Evolutionary conservation across 2,329 filamentous ascomycete genomes (phyloP), one percentile per base, ranked within the genome.

Genomic region (Amphichorda felina): DNA sequence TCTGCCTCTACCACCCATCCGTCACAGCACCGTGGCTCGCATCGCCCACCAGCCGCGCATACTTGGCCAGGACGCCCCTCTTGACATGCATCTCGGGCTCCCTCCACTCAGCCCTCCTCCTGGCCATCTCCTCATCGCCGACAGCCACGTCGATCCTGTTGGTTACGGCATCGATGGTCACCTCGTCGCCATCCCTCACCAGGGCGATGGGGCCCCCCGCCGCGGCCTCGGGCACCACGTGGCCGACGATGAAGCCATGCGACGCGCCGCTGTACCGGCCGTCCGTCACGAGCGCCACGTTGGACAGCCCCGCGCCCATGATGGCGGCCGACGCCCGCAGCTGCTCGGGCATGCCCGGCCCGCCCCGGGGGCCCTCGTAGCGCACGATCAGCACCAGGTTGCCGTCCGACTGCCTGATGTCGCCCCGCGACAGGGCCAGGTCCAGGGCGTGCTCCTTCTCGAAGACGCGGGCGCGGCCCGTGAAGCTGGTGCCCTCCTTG

Each of bases 321-420:
- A 95, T 82, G 34, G 87, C 85, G 0, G 84, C 87, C 36, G 75
- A 83, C n/a, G 88, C 85, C 66, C 94, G 94, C 42, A 95, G 67
- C 69, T 94, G 89, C 63, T 95, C 88, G 22, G 87, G 88, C 81
- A 95, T 95, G 39, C 88, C 88, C 1, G 88, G 88, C 0, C 88
- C 88, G 45, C 88, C 88, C 63, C 89, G 93, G 41, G 88, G 88
- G 1, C 88, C 88, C 55, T 94, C 88, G 56, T 94, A 94, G 35
- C 88, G 82, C 49, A 95, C 89, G 38, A 94, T 78, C 35, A 94
- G 74, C 21, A 94, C 89, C 11, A 94, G 70, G 51, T 93, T 91
- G 51, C 91, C 85, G 40, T 63, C 61, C 14, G 60, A 55, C 15
- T 51, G 47, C 25, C 45, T 52, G 54, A 71, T 68, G 6, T 74